phyloP scores from a whole-genome alignment of 148 eudicot genomes.

The Amaranthus palmeri region DNA sequence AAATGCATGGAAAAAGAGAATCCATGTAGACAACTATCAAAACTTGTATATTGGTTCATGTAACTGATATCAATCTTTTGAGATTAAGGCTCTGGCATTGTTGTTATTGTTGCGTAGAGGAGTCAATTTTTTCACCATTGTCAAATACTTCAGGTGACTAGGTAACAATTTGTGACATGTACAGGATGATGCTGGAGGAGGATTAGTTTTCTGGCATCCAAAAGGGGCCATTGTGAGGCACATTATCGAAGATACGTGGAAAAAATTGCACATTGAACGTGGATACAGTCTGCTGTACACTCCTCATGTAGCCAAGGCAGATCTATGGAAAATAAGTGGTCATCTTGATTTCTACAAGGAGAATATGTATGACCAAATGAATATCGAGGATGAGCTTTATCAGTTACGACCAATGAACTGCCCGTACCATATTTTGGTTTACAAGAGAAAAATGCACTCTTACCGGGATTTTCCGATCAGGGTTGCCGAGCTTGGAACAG shows the following conservation, averaged over 20 bases:
- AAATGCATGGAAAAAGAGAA: too few species aligned
- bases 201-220: conserved; percentile 99
- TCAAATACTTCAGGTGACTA: too few species aligned
- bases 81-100: too few species aligned
- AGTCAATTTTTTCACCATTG: too few species aligned
- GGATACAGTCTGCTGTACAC: conserved; percentile 91
- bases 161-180: conserved; percentile 3
- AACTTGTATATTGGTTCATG: too few species aligned
- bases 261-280: conserved; percentile 71
- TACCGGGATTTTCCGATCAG: conserved; percentile 91
- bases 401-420: conserved; percentile 99
- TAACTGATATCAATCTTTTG: too few species aligned
- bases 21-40: too few species aligned
- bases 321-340: conserved; percentile 98
- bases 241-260: conserved; percentile 93
- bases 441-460: conserved; percentile 83
- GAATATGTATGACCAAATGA: conserved; percentile 96
- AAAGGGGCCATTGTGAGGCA: conserved; percentile 92
- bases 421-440: conserved; percentile 91
- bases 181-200: conserved; percentile 99
- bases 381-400: conserved; percentile 89
- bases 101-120: too few species aligned
- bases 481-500: conserved; percentile 98
- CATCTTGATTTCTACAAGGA: conserved; percentile 96
- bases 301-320: conserved; percentile 98